Evolutionary conservation across 1,284 basidiomycete species (phyloP).

Genomic region (Moesziomyces aphidis): DNA sequence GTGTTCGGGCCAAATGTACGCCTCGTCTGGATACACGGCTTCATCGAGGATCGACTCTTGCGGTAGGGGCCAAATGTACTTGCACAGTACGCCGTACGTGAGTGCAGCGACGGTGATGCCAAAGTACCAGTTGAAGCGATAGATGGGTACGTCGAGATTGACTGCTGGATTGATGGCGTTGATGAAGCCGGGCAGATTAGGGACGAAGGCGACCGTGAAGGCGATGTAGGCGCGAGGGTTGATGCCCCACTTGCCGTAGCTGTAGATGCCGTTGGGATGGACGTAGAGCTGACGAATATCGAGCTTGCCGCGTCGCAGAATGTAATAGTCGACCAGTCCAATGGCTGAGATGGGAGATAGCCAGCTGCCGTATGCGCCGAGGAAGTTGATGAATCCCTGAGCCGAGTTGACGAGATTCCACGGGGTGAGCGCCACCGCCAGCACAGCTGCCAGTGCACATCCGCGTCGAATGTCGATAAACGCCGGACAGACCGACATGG

Average conservation of each 20-base stretch:
- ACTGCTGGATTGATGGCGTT: conserved; percentile 34
- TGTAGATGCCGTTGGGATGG: conserved; percentile 24
- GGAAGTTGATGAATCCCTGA: conserved; percentile 29
- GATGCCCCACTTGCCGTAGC: conserved; percentile 19
- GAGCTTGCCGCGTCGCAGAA: conserved; percentile 12
- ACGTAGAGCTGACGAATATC: conserved; percentile 31
- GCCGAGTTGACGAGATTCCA: conserved; percentile 30
- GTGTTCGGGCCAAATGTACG: conserved; percentile 13
- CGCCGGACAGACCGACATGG: conserved; percentile 20
- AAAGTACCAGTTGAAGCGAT: conserved; percentile 38
- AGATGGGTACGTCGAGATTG: conserved; percentile 23
- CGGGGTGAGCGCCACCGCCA: conserved; percentile 17
- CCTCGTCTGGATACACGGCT: conserved; percentile 29
- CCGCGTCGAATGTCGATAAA: conserved; percentile 28
- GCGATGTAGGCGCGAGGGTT: conserved; percentile 32
- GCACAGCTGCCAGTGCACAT: conserved; percentile 13
- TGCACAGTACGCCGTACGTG: conserved; percentile 23
- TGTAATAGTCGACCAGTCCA: conserved; percentile 25
- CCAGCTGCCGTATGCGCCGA: conserved; percentile 39
- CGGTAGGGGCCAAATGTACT: conserved; percentile 22
- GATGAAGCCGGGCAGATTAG: conserved; percentile 34
- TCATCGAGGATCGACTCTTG: conserved; percentile 17
- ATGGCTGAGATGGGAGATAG: conserved; percentile 21
- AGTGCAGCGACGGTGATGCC: conserved; percentile 13
- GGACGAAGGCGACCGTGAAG: conserved; percentile 21